Evolutionary conservation across 2,329 filamentous ascomycete species (phyloP), one percentile per base, ranked within the genome.

Genomic region (Ophiobolus disseminans): DNA sequence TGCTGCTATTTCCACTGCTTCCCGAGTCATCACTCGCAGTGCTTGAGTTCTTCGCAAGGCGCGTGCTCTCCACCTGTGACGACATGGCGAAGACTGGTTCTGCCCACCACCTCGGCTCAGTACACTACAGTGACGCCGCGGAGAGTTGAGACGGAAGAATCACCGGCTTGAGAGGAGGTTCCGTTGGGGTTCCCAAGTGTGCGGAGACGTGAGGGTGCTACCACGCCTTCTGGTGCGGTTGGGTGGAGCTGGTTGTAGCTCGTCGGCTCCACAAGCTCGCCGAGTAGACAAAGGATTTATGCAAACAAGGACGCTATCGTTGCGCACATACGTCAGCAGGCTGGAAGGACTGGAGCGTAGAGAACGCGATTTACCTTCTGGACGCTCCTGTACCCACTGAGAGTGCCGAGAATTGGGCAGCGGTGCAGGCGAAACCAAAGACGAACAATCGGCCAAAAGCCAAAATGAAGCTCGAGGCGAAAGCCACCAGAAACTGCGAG

Each of bases 1-100:
- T 72, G 53, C 61, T 65, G 55, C 63, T 67, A 55, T 51, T 64
- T 46, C 53, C 58, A 23, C 54, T 54, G 49, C 55, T 60, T 39
- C 58, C 63, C 50, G 66, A 67, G 48, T 62, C 62, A 52, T 60
- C 66, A 55, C 60, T 66, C 19, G 63, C 61, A 36, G 55, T 59
- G 50, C 58, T 67, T 40, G 62, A 57, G 28, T 58, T 50, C 45
- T 60, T 61, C 61, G 63, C 62, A 49, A 58, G 63, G 60, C 53
- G 65, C 39, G 53, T 55, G 53, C 37, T 54, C 25, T 65, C 66
- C 25, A 52, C 47, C 39, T 58, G 60, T 48, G 57, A 53, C 26
- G 59, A 44, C 65, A 71, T 69, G 58, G 43, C 59, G 14, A 40
- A 54, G 42, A 53, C 39, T 49, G 53, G 41, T 40, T 26, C 43